Base-by-base conservation (phyloP, 164 flowering plant species). In the Warburgia ugandensis region DNA sequence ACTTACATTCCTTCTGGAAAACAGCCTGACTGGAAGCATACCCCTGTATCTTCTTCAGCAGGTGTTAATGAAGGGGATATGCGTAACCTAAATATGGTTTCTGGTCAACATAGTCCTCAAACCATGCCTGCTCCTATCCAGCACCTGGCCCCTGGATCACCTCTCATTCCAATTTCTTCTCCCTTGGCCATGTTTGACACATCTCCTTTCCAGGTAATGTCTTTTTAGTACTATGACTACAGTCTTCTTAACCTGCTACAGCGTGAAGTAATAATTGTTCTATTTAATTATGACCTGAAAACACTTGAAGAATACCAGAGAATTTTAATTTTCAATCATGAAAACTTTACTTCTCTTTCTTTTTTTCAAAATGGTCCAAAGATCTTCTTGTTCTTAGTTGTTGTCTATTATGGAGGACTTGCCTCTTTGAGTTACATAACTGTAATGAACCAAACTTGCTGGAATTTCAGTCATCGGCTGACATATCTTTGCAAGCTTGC, bases 1-100 rank as follows among this genome's bases (percentile, higher is more conserved):
- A 78, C 96, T 2, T 92, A 83, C 48, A 75, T 92, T 39, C 91
- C 99, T 12, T 84, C 96, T 45, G 94, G 87, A 35, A 92, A 92
- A 66, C 96, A 80, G 47, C 82, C 94, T 54, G 96, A 92, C 59
- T 92, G 98, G 98, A 87, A 87, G 68, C 90, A 81, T 62, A 72
- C 64, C 45, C 77, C 96, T 1, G 56, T 68, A 20, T 73, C 94
- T 50, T 69, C 91, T 48, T 62, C 78, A 4, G 52, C 69, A 69
- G 78, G 72, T 29, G 54, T 56, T 33, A 69, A 70, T 49, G 96
- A 84, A 20, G 90, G 79, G 20, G 84, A 80, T 20, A 54, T 72
- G 52, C 76, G 62, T 53, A 81, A 66, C 60, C 6, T 74, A 64
- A 81, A 75, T 63, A 56, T 79, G 64, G 69, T 70, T 45, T 50